Percentiles rank a stretch among this genome's conserved stretches.
Evolutionary conservation across 306 rosid genomes (phyloP).

Genomic region (Lupinus albus): DNA sequence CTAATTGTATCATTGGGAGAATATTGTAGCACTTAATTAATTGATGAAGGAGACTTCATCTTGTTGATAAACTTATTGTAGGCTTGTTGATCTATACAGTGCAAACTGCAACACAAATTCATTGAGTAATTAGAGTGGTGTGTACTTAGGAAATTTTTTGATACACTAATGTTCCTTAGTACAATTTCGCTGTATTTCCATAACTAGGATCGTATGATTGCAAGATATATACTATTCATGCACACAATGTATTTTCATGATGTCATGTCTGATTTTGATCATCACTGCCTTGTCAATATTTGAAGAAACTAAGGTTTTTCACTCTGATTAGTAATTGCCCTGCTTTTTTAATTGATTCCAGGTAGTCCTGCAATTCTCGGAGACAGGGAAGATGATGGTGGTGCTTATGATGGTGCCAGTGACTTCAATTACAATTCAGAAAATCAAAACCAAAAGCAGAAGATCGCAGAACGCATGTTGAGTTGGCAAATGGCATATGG

Average conservation of each 20-base stretch:
- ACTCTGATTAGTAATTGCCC: constrained; percentile 21
- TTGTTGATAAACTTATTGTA: constrained; percentile 3
- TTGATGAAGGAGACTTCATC: constrained; percentile 3
- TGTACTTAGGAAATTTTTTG: constrained; percentile 9
- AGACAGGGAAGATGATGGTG: constrained; percentile 68
- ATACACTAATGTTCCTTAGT: not conserved
- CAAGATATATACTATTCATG: constrained; percentile 19
- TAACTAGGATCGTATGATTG: constrained; percentile 8
- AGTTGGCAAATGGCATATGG: constrained; percentile 85
- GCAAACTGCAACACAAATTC: not conserved
- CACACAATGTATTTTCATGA: constrained; percentile 14
- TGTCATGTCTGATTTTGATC: constrained; percentile 9
- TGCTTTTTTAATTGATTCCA: constrained; percentile 45
- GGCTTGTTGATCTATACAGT: constrained; percentile 13
- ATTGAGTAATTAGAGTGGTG: constrained; percentile 2
- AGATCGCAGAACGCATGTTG: constrained; percentile 85
- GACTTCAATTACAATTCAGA: constrained; percentile 76
- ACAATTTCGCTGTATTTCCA: constrained; percentile 23
- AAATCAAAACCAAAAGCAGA: constrained; percentile 78
- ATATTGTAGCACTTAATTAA: not conserved
- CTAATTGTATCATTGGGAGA: constrained; percentile 30
- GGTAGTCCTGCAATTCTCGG: constrained; percentile 93
- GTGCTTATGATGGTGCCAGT: constrained; percentile 61
- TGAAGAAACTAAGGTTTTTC: not conserved
- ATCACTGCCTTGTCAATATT: not conserved